Conservation (phyloP, 2,329 filamentous ascomycete genomes). For the Aspergillus hortae region DNA sequence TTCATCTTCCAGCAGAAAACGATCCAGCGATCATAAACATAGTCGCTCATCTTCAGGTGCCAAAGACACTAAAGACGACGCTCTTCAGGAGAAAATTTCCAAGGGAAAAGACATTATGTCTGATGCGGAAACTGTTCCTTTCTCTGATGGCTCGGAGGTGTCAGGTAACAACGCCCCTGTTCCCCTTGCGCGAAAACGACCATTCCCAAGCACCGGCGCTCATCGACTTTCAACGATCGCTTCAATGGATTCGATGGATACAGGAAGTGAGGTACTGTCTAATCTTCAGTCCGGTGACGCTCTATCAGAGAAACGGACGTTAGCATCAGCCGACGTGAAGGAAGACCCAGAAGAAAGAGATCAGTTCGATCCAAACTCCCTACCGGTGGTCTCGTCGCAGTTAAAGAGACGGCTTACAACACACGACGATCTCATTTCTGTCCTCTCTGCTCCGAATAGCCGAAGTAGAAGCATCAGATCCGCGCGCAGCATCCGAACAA, state of each 20-base stretch:
- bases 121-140: slow-evolving; percentile 24
- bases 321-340: slow-evolving; percentile 13
- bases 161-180: slow-evolving; percentile 36
- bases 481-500: slow-evolving; percentile 72
- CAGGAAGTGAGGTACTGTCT: slow-evolving; percentile 20
- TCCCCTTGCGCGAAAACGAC: slow-evolving; percentile 40
- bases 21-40: slow-evolving; percentile 11
- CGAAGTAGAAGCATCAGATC: slow-evolving; percentile 69
- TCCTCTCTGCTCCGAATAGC: slow-evolving; percentile 66
- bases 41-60: slow-evolving; percentile 13
- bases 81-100: slow-evolving; percentile 11
- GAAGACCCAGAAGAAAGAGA: slow-evolving; percentile 42
- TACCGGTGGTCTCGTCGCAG: slow-evolving; percentile 43
- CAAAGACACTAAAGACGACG: slow-evolving; percentile 9
- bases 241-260: slow-evolving; percentile 53
- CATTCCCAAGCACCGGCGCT: slow-evolving; percentile 51
- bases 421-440: slow-evolving; percentile 90
- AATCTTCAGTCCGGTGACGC: neutral
- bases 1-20: slow-evolving; percentile 10
- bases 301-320: slow-evolving; percentile 20
- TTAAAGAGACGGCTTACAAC: slow-evolving; percentile 78
- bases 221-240: slow-evolving; percentile 57
- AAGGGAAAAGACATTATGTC: slow-evolving; percentile 26
- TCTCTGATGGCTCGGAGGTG: slow-evolving; percentile 37
- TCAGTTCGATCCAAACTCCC: slow-evolving; percentile 42